Evolutionary conservation across 2,329 filamentous ascomycete species (phyloP).

Genomic region (Neurospora sp.): DNA sequence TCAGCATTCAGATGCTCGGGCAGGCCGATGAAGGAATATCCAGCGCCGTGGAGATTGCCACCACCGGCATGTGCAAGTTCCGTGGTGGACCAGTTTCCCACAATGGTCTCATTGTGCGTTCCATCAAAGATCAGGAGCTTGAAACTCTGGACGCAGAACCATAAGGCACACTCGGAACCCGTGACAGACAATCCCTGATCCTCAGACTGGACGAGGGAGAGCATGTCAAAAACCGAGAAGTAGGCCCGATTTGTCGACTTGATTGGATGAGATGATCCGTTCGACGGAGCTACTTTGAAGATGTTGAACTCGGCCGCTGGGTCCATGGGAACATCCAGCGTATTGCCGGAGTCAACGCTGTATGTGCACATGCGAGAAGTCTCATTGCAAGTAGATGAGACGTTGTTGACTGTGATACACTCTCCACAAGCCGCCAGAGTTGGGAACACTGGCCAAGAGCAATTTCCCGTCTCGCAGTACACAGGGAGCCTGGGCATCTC

Average conservation of each 20-base stretch:
- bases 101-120: slow-evolving; percentile 16
- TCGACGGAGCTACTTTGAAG: slow-evolving; percentile 23
- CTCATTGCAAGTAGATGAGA: slow-evolving; percentile 14
- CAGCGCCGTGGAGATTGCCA: slow-evolving; percentile 19
- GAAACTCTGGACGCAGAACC: slow-evolving; percentile 28
- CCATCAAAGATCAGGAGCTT: slow-evolving; percentile 22
- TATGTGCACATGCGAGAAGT: slow-evolving; percentile 21
- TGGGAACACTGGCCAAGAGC: slow-evolving; percentile 26
- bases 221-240: slow-evolving; percentile 27
- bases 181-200: slow-evolving; percentile 11
- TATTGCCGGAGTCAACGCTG: slow-evolving; percentile 21
- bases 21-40: slow-evolving; percentile 25
- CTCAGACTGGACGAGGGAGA: slow-evolving; percentile 20
- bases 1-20: slow-evolving; percentile 20
- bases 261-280: slow-evolving; percentile 11
- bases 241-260: slow-evolving; percentile 18
- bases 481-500: slow-evolving; percentile 19
- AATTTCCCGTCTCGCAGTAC: slow-evolving; percentile 24
- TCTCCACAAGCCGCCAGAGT: slow-evolving; percentile 27
- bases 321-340: slow-evolving; percentile 15
- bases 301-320: slow-evolving; percentile 14
- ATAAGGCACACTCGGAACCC: slow-evolving; percentile 26
- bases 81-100: slow-evolving; percentile 23
- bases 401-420: slow-evolving; percentile 14
- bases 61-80: slow-evolving; percentile 14